Evolutionary conservation across 805 yeast species (phyloP).

Genomic region (Blastobotrys muscicola): DNA sequence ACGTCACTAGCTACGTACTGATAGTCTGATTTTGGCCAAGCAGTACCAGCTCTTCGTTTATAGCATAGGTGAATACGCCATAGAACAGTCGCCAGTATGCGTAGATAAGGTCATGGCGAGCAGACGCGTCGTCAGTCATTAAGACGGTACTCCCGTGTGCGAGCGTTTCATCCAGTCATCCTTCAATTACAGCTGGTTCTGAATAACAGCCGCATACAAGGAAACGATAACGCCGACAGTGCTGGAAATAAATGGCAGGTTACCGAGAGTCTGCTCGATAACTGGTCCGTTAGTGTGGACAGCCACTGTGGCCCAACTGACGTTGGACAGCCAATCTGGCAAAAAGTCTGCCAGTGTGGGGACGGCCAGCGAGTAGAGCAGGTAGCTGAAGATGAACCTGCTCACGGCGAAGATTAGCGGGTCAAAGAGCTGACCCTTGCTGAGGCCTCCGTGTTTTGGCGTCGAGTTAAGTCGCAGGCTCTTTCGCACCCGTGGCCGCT

Average conservation of each 20-base stretch:
- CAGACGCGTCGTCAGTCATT: no score
- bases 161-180: no score
- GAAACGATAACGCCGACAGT: constrained; percentile 27
- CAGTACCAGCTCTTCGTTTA: no score
- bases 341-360: constrained; percentile 5
- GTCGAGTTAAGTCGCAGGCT: not conserved
- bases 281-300: constrained; percentile 3
- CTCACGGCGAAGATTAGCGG: constrained; percentile 45
- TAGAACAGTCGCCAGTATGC: not conserved
- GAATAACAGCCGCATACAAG: constrained; percentile 23
- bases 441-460: not conserved
- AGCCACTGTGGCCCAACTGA: not conserved
- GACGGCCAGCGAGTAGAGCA: constrained; percentile 19
- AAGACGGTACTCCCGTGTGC: no score
- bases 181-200: no score
- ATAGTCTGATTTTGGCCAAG: no score
- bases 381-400: constrained; percentile 36
- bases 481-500: not conserved
- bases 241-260: constrained; percentile 26
- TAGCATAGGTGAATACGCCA: no score
- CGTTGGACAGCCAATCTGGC: constrained; percentile 8
- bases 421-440: constrained; percentile 32
- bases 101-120: no score
- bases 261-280: constrained; percentile 25
- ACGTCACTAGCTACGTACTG: constrained; percentile 4